A percentile compares a stretch with the other conserved stretches of the same genome.
These are phyloP conservation scores for Ophiognomonia clavigignenti-juglandacearum DNA, from an alignment of 2,329 filamentous ascomycete species.

Conservation along the genomic window DNA sequence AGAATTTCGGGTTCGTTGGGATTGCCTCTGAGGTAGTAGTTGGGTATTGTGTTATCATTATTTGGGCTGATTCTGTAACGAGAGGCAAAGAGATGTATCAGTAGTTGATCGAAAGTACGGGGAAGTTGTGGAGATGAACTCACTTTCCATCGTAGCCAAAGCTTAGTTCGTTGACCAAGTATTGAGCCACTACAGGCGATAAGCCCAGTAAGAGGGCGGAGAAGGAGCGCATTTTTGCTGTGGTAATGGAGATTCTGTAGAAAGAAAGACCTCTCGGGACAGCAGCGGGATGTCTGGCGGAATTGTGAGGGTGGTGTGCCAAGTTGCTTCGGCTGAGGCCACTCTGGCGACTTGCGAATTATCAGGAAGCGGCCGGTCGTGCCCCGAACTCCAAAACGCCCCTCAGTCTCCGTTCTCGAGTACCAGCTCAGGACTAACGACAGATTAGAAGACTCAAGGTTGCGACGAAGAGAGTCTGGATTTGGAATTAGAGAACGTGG, in stretches of 20 bases:
- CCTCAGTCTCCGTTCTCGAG: slow-evolving; percentile 9
- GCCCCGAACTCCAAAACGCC: slow-evolving; percentile 13
- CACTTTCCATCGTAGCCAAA: slow-evolving; percentile 69
- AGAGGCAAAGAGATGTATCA: not conserved
- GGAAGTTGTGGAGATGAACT: slow-evolving; percentile 6
- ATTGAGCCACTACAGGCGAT: slow-evolving; percentile 55
- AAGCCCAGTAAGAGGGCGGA: slow-evolving; percentile 37
- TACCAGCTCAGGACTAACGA: slow-evolving; percentile 4
- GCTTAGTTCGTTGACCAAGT: slow-evolving; percentile 67
- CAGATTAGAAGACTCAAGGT: not conserved
- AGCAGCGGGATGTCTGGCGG: not conserved
- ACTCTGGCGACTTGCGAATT: slow-evolving; percentile 14
- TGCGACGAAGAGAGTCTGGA: not conserved
- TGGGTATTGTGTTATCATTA: slow-evolving; percentile 45
- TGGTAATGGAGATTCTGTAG: not conserved
- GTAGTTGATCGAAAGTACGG: not conserved
- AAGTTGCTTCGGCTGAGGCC: slow-evolving; percentile 12
- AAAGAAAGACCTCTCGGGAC: not conserved
- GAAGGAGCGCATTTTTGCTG: slow-evolving; percentile 36
- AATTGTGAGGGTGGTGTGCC: not conserved
- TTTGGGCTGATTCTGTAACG: slow-evolving; percentile 58
- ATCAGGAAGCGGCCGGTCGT: slow-evolving; percentile 10
- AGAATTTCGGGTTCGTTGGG: slow-evolving; percentile 59
- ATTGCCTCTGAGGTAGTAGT: slow-evolving; percentile 51
- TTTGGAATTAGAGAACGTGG: not conserved